phyloP scores from a whole-genome alignment of 148 eudicot genomes.

The Nyssa sinensis region DNA sequence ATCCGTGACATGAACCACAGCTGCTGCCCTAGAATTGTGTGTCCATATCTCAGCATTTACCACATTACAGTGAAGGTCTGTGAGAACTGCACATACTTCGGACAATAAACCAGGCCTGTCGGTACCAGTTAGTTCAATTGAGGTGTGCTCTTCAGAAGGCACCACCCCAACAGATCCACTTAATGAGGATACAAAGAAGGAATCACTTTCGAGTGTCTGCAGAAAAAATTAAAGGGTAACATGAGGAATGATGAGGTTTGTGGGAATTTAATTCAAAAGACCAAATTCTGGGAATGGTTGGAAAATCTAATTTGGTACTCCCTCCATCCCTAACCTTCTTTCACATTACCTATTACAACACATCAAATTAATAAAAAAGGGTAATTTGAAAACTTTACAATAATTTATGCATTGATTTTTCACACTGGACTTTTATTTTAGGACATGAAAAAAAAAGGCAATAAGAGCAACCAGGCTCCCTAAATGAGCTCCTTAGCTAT shows the following conservation, averaged over 20 bases:
- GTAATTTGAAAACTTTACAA: too few relatives aligned
- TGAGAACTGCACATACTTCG: constrained; percentile 76
- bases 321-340: too few relatives aligned
- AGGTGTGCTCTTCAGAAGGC: constrained; percentile 75
- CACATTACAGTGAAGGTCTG: constrained; percentile 64
- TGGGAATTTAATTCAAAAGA: not conserved
- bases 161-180: constrained; percentile 68
- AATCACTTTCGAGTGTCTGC: constrained; percentile 66
- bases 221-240: not conserved
- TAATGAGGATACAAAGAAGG: constrained; percentile 45
- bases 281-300: not conserved
- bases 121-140: constrained; percentile 72
- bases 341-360: too few relatives aligned
- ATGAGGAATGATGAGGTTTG: not conserved
- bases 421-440: too few relatives aligned
- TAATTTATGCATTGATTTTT: too few relatives aligned
- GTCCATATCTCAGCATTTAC: constrained; percentile 91
- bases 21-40: constrained; percentile 84
- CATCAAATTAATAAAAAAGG: too few relatives aligned
- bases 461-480: too few relatives aligned
- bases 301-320: constrained; percentile 1
- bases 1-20: constrained; percentile 78
- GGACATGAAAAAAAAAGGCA: too few relatives aligned
- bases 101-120: constrained; percentile 83
- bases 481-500: too few relatives aligned